Percentiles rank a stretch among this genome's conserved stretches.
Conservation (phyloP, 2,329 filamentous ascomycete genomes). For the Leptographium wingfieldii region DNA sequence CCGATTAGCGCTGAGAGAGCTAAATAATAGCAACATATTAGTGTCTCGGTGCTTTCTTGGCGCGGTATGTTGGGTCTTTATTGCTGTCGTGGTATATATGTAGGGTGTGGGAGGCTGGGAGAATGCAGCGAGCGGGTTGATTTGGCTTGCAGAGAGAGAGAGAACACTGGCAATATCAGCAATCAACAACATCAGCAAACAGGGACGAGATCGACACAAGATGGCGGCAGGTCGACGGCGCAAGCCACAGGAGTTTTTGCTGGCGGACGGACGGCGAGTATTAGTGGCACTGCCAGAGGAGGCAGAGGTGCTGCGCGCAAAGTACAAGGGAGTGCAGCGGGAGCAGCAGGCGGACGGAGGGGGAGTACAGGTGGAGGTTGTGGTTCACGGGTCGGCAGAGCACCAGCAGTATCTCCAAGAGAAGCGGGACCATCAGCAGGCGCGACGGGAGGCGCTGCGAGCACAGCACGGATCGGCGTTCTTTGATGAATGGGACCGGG, state of each 20-base stretch:
- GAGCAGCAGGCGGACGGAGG: conserved; percentile 11
- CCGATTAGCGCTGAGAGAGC: background rate
- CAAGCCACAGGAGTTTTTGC: conserved; percentile 37
- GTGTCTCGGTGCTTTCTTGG: background rate
- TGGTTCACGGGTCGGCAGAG: conserved; percentile 42
- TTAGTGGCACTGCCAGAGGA: conserved; percentile 47
- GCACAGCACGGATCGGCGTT: conserved; percentile 34
- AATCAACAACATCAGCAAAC: background rate
- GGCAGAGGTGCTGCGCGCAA: conserved; percentile 30
- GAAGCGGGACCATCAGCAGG: conserved; percentile 40
- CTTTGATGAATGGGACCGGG: conserved; percentile 41
- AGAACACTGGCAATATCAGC: background rate
- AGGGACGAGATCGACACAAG: background rate
- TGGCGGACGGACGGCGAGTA: conserved; percentile 42
- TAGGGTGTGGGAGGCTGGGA: background rate
- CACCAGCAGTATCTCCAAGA: conserved; percentile 33
- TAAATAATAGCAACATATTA: background rate
- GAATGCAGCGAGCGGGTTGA: background rate
- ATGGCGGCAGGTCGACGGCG: conserved; percentile 15
- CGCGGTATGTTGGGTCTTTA: background rate
- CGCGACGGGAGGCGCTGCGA: conserved; percentile 31
- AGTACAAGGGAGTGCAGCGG: conserved; percentile 22
- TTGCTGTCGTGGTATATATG: background rate
- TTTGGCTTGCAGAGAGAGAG: background rate
- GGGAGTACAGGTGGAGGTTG: conserved; percentile 35